Evolutionary conservation across 1,284 basidiomycete genomes (phyloP).

Genomic region (Ganoderma multipileum): DNA sequence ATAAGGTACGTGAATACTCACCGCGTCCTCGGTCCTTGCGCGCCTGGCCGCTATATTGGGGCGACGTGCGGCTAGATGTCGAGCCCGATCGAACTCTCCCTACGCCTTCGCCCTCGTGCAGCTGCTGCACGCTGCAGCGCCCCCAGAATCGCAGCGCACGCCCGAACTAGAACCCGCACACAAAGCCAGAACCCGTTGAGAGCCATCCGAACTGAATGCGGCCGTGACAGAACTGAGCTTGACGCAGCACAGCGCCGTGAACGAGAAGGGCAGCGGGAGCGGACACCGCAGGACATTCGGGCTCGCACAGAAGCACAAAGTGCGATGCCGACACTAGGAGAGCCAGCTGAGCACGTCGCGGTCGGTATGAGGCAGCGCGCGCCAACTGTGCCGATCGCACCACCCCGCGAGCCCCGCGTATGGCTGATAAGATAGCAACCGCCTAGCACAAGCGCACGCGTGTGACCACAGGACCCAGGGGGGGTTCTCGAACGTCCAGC

Average conservation of each 20-base stretch:
- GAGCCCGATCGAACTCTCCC: slow-evolving; percentile 2
- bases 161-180: slow-evolving; percentile 9
- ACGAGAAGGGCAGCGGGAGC: background rate
- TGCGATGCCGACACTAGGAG: background rate
- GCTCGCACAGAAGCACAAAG: background rate
- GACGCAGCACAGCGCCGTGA: slow-evolving; percentile 1
- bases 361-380: slow-evolving; percentile 1
- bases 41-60: slow-evolving; percentile 13
- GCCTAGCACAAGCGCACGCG: slow-evolving; percentile 9
- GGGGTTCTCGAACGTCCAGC: slow-evolving; percentile 3
- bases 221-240: background rate
- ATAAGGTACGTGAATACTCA: slow-evolving; percentile 16
- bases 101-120: background rate
- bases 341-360: slow-evolving; percentile 1
- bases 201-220: background rate
- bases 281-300: background rate
- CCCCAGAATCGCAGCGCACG: slow-evolving; percentile 11
- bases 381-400: background rate
- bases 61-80: slow-evolving; percentile 16
- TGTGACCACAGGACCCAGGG: slow-evolving; percentile 14
- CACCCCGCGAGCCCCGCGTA: background rate
- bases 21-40: slow-evolving; percentile 13
- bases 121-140: slow-evolving; percentile 16
- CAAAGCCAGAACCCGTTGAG: slow-evolving; percentile 2
- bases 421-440: slow-evolving; percentile 27